phyloP scores from a whole-genome alignment of 495 filamentous ascomycete species.

The Neurospora sp. region DNA sequence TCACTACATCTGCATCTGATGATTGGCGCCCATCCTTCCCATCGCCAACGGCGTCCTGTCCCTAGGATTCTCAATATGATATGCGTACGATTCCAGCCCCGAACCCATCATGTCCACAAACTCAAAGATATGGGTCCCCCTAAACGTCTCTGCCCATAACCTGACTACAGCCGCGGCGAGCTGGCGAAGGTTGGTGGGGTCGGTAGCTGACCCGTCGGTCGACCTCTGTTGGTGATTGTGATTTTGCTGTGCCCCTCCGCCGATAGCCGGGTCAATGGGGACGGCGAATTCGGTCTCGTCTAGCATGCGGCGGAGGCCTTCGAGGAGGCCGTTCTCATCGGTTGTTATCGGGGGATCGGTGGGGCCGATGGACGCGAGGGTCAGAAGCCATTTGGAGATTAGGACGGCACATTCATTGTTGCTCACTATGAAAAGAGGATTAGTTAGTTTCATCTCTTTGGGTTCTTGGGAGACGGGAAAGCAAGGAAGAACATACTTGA shows the following conservation, averaged over 20 bases:
- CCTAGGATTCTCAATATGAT: slow-evolving; percentile 49
- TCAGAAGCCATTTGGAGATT: slow-evolving; percentile 44
- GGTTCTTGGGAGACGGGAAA: background rate
- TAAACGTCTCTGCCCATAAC: slow-evolving; percentile 61
- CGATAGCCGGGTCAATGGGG: slow-evolving; percentile 38
- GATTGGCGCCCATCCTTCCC: background rate
- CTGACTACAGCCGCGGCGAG: slow-evolving; percentile 53
- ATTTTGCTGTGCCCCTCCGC: slow-evolving; percentile 11
- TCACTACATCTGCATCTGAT: background rate
- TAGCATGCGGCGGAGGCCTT: slow-evolving; percentile 63
- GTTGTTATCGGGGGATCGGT: slow-evolving; percentile 33
- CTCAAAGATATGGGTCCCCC: slow-evolving; percentile 57
- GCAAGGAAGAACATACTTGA: slow-evolving; percentile 32
- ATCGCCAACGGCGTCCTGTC: slow-evolving; percentile 35
- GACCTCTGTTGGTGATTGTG: slow-evolving; percentile 22
- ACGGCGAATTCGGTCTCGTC: slow-evolving; percentile 68
- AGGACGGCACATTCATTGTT: slow-evolving; percentile 64
- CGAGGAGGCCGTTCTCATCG: slow-evolving; percentile 55
- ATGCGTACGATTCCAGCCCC: slow-evolving; percentile 53
- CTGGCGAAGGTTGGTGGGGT: slow-evolving; percentile 45
- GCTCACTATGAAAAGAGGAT: slow-evolving; percentile 33
- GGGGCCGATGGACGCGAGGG: slow-evolving; percentile 32
- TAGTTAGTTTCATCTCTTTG: background rate
- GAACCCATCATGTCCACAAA: slow-evolving; percentile 55
- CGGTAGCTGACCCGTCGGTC: slow-evolving; percentile 29